A percentile compares a stretch with the other conserved stretches of the same genome.
Conservation (phyloP, 108 stramenopile genomes). For the Pseudonitzschia delicatissima region DNA sequence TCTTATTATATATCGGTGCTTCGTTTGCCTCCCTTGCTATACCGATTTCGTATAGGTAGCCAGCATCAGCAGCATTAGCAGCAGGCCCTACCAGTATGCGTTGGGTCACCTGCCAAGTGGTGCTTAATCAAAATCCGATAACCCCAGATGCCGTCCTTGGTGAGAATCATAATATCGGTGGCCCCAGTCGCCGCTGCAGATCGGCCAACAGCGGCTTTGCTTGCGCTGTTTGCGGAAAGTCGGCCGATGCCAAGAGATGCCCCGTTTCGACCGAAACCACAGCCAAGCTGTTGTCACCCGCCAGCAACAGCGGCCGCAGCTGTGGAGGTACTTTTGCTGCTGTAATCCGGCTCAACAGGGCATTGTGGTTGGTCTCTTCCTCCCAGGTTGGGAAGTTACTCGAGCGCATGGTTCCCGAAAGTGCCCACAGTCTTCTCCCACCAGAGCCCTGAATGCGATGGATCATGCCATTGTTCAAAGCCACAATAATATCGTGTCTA, state of each 20-base stretch:
- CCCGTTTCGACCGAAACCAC: slow-evolving; percentile 62
- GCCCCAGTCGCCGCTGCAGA: slow-evolving; percentile 83
- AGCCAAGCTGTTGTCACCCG: slow-evolving; percentile 69
- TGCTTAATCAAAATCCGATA: slow-evolving; percentile 59
- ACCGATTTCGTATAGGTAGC: slow-evolving; percentile 64
- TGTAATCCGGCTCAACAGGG: slow-evolving; percentile 47
- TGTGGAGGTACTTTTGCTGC: slow-evolving; percentile 37
- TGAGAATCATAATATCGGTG: slow-evolving; percentile 67
- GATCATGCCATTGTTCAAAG: slow-evolving; percentile 70
- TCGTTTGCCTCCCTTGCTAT: slow-evolving; percentile 45
- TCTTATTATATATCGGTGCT: slow-evolving; percentile 56
- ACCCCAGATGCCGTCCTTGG: slow-evolving; percentile 80
- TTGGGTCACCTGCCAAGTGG: slow-evolving; percentile 47
- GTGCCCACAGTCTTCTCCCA: slow-evolving; percentile 50
- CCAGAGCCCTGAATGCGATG: slow-evolving; percentile 54
- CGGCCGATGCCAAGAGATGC: slow-evolving; percentile 49
- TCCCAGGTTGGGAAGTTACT: slow-evolving; percentile 59
- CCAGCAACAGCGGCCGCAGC: slow-evolving; percentile 64
- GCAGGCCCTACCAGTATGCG: slow-evolving; percentile 61
- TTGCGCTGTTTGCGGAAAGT: slow-evolving; percentile 61
- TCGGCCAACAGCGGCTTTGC: slow-evolving; percentile 63
- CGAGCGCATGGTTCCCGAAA: slow-evolving; percentile 31
- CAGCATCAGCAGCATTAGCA: slow-evolving; percentile 59
- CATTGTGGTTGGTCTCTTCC: slow-evolving; percentile 22
- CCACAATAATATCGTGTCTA: slow-evolving; percentile 65